Base-by-base conservation (phyloP, 495 filamentous ascomycete genomes). In the Beverwykella pulmonaria region DNA sequence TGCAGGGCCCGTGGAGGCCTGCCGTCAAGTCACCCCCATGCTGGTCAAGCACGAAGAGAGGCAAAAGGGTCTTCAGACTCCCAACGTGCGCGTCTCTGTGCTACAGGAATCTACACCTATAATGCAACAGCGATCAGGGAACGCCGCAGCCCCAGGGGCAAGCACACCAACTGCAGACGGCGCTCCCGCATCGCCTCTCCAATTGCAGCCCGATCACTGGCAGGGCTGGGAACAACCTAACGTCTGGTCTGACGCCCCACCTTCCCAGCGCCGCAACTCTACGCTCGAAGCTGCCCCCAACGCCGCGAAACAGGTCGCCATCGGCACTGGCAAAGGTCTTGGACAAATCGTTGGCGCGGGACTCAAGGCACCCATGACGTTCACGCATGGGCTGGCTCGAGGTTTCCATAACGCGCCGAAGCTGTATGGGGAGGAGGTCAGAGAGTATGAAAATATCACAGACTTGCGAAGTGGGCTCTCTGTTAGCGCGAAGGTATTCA, bases 351-450 rank as follows among this genome's bases (percentile, higher is more conserved):
- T 92, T 10, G 82, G 82, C 30, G 85, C 87, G 20, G 83, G 86
- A 17, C 75, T 92, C 57, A 86, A 88, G 76, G 85, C 88, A 0
- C 92, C 91, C 0, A 88, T 92, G 78, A 91, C 93, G 63, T 84
- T 94, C 58, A 87, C 90, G 15, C 78, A 93, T 36, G 87, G 85
- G 6, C 69, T 95, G 1, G 86, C 92, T 0, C 88, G 87, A 74
- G 92, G 92, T 9, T 95, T 95, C 67, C 89, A 94, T 74, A 95
- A 94, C 71, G 86, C 85, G 1, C 90, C 91, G 0, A 88, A 85
- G 61, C 73, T 94, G 0, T 94, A 93, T 64, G 86, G 90, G 48
- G 91, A 93, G 68, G 82, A 86, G 8, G 86, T 95, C 4, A 82
- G 85, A 12, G 82, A 84, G 12, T 76, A 79, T 0, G 86, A 89